These are phyloP conservation scores for Xylaria telfairii DNA, from an alignment of 495 filamentous ascomycete genomes.

Conservation along the genomic window DNA sequence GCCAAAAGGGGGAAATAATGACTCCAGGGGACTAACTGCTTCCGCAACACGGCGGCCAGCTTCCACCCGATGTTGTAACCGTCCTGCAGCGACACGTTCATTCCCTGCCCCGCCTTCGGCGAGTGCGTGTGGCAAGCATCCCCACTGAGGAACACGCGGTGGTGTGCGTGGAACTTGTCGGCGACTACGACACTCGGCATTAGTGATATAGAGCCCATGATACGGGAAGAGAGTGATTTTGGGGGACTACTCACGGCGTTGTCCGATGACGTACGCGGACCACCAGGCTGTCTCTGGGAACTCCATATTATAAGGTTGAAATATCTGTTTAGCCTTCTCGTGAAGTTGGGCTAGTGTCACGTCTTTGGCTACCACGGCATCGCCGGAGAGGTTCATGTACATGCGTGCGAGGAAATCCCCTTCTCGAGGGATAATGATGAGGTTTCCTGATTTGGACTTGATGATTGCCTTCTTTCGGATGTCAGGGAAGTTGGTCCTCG, in stretches of 20 bases:
- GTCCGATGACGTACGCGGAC: constrained; percentile 69
- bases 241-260: constrained; percentile 45
- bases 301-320: constrained; percentile 56
- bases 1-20: too few relatives aligned
- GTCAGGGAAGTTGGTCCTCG: constrained; percentile 77
- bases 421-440: constrained; percentile 72
- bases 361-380: constrained; percentile 34
- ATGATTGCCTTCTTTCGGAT: constrained; percentile 66
- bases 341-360: constrained; percentile 66
- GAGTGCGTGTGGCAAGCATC: constrained; percentile 77
- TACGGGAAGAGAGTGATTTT: background rate
- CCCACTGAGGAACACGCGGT: constrained; percentile 69
- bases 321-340: constrained; percentile 61
- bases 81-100: constrained; percentile 67
- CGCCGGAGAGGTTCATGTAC: constrained; percentile 62
- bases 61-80: constrained; percentile 82
- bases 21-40: too few relatives aligned
- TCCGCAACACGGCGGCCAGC: constrained; percentile 67
- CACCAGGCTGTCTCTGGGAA: constrained; percentile 62
- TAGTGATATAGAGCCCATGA: background rate
- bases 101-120: constrained; percentile 75
- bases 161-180: constrained; percentile 58
- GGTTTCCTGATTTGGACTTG: constrained; percentile 58
- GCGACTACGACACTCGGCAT: constrained; percentile 38
- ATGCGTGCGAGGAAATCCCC: constrained; percentile 64